These are phyloP conservation scores for Discostella stelligeroides DNA, from an alignment of 108 stramenopile genomes.

Conservation along the genomic window DNA sequence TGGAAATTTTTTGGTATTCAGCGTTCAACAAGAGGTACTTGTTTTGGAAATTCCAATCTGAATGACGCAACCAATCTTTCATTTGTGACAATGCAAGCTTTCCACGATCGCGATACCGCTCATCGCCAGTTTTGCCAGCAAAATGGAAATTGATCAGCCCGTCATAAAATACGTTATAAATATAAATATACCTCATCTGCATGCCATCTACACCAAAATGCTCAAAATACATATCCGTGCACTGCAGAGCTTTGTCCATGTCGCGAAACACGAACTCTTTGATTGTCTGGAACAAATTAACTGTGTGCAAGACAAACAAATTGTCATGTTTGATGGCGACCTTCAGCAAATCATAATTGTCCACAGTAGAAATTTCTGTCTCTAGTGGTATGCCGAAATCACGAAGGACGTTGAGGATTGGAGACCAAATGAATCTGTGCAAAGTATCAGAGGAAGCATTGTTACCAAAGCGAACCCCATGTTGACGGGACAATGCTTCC, in stretches of 20 bases:
- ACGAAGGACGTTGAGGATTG: too few species aligned
- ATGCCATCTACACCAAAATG: not conserved
- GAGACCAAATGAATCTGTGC: too few species aligned
- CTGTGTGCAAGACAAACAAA: not conserved
- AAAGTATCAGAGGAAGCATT: too few species aligned
- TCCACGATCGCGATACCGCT: not conserved
- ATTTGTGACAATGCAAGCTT: not conserved
- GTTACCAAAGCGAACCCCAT: not conserved
- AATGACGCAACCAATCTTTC: not conserved
- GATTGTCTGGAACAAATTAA: not conserved
- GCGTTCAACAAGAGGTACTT: constrained; percentile 15
- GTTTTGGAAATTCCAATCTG: too few species aligned
- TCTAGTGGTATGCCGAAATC: not conserved
- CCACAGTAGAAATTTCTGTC: not conserved
- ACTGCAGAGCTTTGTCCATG: constrained; percentile 1
- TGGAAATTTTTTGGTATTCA: constrained; percentile 1
- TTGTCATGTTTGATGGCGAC: not conserved
- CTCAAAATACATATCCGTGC: not conserved
- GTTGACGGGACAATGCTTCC: constrained; percentile 10
- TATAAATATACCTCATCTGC: not conserved
- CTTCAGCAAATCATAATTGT: too few species aligned
- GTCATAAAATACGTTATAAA: too few species aligned
- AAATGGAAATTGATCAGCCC: too few species aligned
- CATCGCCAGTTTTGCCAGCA: constrained; percentile 2
- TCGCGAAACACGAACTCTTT: not conserved